These are phyloP conservation scores for Linum trigynum DNA, from an alignment of 345 rosid genomes.

Conservation along the genomic window DNA sequence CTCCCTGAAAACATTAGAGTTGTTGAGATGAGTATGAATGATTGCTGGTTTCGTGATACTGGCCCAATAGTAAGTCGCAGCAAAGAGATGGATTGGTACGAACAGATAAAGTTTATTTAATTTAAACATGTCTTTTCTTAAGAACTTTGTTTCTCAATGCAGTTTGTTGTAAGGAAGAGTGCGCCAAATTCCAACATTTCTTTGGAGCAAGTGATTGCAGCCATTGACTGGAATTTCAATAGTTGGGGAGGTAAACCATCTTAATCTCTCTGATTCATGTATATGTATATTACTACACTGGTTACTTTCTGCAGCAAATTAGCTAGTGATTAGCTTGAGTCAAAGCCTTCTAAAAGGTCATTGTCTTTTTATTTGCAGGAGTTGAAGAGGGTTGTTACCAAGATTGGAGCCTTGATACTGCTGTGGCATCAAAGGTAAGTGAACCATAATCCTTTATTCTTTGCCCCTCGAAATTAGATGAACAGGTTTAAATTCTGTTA, in stretches of 20 bases:
- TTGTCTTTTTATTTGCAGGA: constrained; percentile 32
- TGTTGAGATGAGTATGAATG: constrained; percentile 88
- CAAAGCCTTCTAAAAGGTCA: constrained; percentile 1
- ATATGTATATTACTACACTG: neutral
- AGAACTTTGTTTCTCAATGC: neutral
- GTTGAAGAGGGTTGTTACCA: constrained; percentile 71
- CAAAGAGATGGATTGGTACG: neutral
- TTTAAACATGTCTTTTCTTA: neutral
- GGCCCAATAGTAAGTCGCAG: constrained; percentile 77
- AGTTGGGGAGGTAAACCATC: constrained; percentile 66
- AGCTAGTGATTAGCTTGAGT: neutral
- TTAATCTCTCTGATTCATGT: constrained; percentile 2
- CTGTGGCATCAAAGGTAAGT: constrained; percentile 66
- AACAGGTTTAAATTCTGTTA: neutral
- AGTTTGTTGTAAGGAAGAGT: constrained; percentile 53
- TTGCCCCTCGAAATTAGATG: neutral
- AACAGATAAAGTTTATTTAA: neutral
- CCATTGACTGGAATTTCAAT: constrained; percentile 85
- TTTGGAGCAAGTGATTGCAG: constrained; percentile 48
- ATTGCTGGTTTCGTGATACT: constrained; percentile 91
- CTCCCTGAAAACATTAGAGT: constrained; percentile 71
- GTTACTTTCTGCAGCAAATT: neutral
- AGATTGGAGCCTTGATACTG: constrained; percentile 88
- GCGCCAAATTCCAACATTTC: constrained; percentile 15
- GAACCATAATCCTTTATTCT: neutral